Evolutionary conservation across 768 basidiomycete species (phyloP).

Genomic region (Podaxis carcinomalis): DNA sequence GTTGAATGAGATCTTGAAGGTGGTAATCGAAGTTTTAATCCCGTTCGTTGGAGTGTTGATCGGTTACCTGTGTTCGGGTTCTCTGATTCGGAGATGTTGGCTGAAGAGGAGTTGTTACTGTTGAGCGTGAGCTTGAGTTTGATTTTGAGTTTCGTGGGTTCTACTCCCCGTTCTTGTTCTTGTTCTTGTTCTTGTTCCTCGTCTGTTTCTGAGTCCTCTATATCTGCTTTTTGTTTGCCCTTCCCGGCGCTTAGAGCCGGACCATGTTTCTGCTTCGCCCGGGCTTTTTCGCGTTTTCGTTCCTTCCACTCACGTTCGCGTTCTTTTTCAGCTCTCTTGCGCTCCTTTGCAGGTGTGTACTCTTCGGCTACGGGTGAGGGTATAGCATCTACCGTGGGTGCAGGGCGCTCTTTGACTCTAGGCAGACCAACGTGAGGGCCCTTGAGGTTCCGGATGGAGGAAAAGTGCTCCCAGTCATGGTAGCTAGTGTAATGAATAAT

Average conservation of each 20-base stretch:
- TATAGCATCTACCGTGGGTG: slow-evolving; percentile 23
- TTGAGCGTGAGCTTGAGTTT: slow-evolving; percentile 11
- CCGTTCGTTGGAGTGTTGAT: neutral
- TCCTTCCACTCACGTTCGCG: slow-evolving; percentile 19
- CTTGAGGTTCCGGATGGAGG: slow-evolving; percentile 81
- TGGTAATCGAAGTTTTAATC: slow-evolving; percentile 4
- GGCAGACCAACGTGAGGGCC: slow-evolving; percentile 83
- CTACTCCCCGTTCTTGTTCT: neutral
- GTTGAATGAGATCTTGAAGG: slow-evolving; percentile 15
- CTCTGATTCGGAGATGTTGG: slow-evolving; percentile 13
- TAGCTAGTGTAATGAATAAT: slow-evolving; percentile 43
- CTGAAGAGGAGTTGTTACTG: neutral
- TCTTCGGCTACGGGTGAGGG: slow-evolving; percentile 22
- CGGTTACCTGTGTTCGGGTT: neutral
- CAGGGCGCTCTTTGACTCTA: slow-evolving; percentile 48
- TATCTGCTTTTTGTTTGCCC: neutral
- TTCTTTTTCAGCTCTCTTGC: slow-evolving; percentile 29
- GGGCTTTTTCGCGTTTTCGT: slow-evolving; percentile 21
- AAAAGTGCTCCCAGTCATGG: slow-evolving; percentile 95
- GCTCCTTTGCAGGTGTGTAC: slow-evolving; percentile 19
- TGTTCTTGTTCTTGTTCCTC: neutral
- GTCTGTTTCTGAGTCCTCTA: neutral
- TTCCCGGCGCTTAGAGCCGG: neutral
- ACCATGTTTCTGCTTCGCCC: slow-evolving; percentile 13
- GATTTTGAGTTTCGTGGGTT: slow-evolving; percentile 7